Percentiles rank a stretch among this genome's conserved stretches.
Conservation (phyloP, 352 stramenopile genomes). For the Pythium scleroteichum region DNA sequence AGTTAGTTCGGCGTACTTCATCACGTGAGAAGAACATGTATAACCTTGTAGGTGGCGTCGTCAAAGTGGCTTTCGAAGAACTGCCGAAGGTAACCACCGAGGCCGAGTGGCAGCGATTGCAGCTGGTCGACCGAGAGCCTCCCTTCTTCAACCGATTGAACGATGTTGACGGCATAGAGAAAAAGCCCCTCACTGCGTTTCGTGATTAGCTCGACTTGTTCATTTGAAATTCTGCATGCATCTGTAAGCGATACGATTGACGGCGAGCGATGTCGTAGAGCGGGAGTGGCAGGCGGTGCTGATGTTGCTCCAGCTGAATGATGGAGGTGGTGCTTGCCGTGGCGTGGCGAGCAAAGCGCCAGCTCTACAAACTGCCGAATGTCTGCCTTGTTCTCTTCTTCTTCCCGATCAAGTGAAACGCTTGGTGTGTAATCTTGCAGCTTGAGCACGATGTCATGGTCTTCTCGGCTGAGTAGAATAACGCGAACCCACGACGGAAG, state of each 20-base stretch:
- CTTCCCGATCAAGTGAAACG: constrained; percentile 46
- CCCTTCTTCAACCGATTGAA: constrained; percentile 57
- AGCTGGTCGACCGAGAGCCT: constrained; percentile 52
- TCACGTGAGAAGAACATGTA: neutral
- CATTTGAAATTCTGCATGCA: constrained; percentile 26
- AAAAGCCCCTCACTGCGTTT: constrained; percentile 66
- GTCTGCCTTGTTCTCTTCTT: constrained; percentile 52
- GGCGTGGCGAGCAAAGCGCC: constrained; percentile 13
- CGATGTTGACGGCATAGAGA: constrained; percentile 76
- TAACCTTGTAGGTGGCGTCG: constrained; percentile 45
- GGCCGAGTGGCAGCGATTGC: constrained; percentile 55
- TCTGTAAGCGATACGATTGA: constrained; percentile 17
- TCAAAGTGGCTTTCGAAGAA: constrained; percentile 76
- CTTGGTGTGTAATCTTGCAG: constrained; percentile 53
- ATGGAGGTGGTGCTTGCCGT: constrained; percentile 10
- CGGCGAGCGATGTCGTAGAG: constrained; percentile 16
- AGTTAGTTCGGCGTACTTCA: constrained; percentile 1
- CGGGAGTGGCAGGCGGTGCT: too few species aligned
- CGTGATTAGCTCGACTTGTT: constrained; percentile 50
- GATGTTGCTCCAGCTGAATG: neutral
- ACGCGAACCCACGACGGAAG: constrained; percentile 71
- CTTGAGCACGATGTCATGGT: constrained; percentile 54
- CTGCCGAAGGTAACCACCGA: constrained; percentile 65
- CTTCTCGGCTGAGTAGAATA: constrained; percentile 65
- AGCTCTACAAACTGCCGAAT: constrained; percentile 37